Percentiles rank a stretch among this genome's conserved stretches.
These are phyloP conservation scores for Paramyrothecium sp. DNA, from an alignment of 2,329 filamentous ascomycete genomes.

Conservation along the genomic window DNA sequence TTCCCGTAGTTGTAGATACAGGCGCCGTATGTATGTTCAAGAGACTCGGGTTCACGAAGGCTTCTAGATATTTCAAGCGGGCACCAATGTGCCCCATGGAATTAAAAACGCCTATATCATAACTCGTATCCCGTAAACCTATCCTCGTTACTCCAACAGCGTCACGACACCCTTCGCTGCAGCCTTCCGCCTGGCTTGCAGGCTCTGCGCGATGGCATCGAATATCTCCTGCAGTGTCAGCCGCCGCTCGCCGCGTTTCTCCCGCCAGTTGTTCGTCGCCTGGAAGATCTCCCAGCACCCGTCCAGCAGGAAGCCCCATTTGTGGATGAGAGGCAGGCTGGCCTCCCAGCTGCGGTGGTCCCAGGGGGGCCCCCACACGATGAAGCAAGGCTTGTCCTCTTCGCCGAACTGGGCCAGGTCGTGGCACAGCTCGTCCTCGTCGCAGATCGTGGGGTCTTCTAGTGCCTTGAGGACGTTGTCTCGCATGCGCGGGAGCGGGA, in stretches of 20 bases:
- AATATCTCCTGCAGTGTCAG: background rate
- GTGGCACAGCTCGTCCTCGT: constrained; percentile 19
- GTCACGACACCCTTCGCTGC: too few species aligned
- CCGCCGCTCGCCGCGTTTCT: background rate
- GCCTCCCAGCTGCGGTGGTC: background rate
- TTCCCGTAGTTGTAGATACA: too few species aligned
- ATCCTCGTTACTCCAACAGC: too few species aligned
- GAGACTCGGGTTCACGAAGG: too few species aligned
- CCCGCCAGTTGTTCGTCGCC: background rate
- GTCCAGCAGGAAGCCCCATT: constrained; percentile 1
- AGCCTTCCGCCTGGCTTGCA: too few species aligned
- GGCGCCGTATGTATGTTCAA: too few species aligned
- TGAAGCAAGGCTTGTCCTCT: background rate
- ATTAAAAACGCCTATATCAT: too few species aligned
- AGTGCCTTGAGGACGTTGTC: constrained; percentile 25
- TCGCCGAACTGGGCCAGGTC: constrained; percentile 2
- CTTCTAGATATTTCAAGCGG: too few species aligned
- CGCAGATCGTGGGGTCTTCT: constrained; percentile 4
- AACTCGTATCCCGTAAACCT: too few species aligned
- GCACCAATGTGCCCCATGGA: too few species aligned
- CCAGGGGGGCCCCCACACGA: background rate
- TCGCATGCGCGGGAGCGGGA: constrained; percentile 29
- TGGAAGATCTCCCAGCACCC: background rate
- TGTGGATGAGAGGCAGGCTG: background rate
- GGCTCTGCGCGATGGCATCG: background rate